A percentile compares a stretch with the other conserved stretches of the same genome.
These are phyloP conservation scores for Ophiostoma australiae DNA, from an alignment of 2,329 filamentous ascomycete genomes.

Conservation along the genomic window DNA sequence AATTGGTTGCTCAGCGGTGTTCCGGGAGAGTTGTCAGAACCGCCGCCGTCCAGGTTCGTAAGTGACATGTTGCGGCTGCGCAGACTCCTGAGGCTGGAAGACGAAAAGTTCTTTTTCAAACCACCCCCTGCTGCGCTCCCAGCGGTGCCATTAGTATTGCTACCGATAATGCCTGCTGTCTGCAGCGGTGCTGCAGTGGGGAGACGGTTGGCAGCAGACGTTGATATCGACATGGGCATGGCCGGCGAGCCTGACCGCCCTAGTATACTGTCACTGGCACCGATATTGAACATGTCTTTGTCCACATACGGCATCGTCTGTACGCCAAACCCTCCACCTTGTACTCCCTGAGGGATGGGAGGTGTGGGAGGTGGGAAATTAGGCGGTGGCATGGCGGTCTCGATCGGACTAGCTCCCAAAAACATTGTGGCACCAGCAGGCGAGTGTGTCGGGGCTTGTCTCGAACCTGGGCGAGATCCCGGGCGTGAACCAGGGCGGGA, in stretches of 20 bases:
- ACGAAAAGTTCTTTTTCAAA: conserved; percentile 65
- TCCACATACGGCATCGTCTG: conserved; percentile 3
- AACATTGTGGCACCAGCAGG: conserved; percentile 25
- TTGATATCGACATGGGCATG: conserved; percentile 6
- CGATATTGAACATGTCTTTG: not conserved
- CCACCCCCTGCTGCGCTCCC: conserved; percentile 29
- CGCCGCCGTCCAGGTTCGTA: conserved; percentile 55
- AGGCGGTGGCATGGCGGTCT: conserved; percentile 30
- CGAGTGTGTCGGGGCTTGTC: conserved; percentile 36
- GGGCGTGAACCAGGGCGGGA: conserved; percentile 25
- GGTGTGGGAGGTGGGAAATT: conserved; percentile 33
- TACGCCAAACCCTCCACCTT: conserved; percentile 10
- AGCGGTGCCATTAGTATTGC: conserved; percentile 21
- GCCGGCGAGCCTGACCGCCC: conserved; percentile 14
- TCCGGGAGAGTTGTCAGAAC: conserved; percentile 60
- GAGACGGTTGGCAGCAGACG: conserved; percentile 7
- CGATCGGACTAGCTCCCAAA: conserved; percentile 30
- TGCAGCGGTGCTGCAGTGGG: not conserved
- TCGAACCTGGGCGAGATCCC: conserved; percentile 31
- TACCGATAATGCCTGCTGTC: conserved; percentile 30
- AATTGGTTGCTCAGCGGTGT: conserved; percentile 71
- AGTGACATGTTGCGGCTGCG: conserved; percentile 70
- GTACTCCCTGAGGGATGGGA: conserved; percentile 33
- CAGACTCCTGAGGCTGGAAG: conserved; percentile 64
- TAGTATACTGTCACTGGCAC: not conserved